phyloP scores from a whole-genome alignment of 2,329 filamentous ascomycete species.

The Chaetomiaceae sp. region DNA sequence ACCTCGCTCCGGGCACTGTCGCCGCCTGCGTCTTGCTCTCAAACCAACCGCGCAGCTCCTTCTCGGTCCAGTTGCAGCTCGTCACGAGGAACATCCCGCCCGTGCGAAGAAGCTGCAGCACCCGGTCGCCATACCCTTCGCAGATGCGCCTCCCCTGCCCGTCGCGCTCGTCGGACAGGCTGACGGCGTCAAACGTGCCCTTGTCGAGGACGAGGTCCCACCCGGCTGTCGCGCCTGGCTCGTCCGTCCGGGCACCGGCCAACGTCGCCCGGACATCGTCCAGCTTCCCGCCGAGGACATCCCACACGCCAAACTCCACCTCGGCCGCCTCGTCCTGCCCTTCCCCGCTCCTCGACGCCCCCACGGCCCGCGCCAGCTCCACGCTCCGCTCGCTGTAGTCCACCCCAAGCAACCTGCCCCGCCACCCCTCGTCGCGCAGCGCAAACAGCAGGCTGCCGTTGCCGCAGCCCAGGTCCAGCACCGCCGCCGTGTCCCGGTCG shows the following conservation, averaged over 20 bases:
- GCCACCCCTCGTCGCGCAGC: constrained; percentile 62
- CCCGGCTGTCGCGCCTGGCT: constrained; percentile 37
- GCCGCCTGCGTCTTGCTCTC: constrained; percentile 36
- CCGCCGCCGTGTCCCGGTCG: constrained; percentile 42
- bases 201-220: constrained; percentile 97
- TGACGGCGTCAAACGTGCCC: constrained; percentile 95
- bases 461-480: constrained; percentile 88
- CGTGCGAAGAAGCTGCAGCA: constrained; percentile 62
- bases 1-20: constrained; percentile 32
- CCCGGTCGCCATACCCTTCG: constrained; percentile 69
- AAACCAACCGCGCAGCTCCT: constrained; percentile 80
- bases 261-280: constrained; percentile 33
- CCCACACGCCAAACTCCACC: constrained; percentile 55
- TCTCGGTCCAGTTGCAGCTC: constrained; percentile 97
- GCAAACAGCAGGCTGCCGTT: constrained; percentile 89
- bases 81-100: constrained; percentile 79
- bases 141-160: constrained; percentile 56
- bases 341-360: constrained; percentile 31
- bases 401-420: constrained; percentile 71
- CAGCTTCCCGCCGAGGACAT: constrained; percentile 50
- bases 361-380: constrained; percentile 65
- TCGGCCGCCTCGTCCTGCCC: constrained; percentile 23
- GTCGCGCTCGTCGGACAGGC: constrained; percentile 58
- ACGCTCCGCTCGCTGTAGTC: constrained; percentile 81
- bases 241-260: no score